Conservation (phyloP, 345 rosid genomes). For the Salix purpurea region DNA sequence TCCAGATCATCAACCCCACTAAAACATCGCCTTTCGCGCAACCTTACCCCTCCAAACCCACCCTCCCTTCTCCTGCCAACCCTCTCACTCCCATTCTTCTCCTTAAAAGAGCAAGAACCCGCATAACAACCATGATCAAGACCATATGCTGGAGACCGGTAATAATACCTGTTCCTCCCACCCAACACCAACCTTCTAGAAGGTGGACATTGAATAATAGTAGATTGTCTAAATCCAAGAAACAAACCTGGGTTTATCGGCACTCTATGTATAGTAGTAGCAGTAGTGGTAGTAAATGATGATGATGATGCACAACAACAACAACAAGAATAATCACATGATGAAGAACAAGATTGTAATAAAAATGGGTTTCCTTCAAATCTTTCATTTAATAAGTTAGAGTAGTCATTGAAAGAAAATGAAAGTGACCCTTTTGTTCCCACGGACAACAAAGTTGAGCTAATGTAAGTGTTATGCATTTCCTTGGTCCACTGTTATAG, state of each 20-base stretch:
- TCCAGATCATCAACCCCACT: slow-evolving; percentile 53
- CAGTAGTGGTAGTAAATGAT: slow-evolving; percentile 5
- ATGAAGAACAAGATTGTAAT: slow-evolving; percentile 20
- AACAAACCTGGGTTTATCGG: slow-evolving; percentile 38
- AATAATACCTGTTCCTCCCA: slow-evolving; percentile 20
- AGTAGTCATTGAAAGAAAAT: slow-evolving; percentile 48
- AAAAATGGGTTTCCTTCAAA: slow-evolving; percentile 34
- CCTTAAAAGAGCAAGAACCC: slow-evolving; percentile 35
- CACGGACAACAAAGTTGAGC: slow-evolving; percentile 44
- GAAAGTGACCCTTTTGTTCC: slow-evolving; percentile 42
- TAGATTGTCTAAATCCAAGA: slow-evolving; percentile 68
- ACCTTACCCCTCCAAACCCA: not conserved
- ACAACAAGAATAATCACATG: slow-evolving; percentile 11
- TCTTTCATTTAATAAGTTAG: slow-evolving; percentile 42
- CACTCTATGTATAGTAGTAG: slow-evolving; percentile 31
- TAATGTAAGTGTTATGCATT: slow-evolving; percentile 49
- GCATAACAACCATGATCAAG: slow-evolving; percentile 34
- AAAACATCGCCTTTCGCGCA: slow-evolving; percentile 22
- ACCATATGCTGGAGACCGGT: slow-evolving; percentile 37
- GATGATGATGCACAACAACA: slow-evolving; percentile 32
- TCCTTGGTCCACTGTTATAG: not conserved
- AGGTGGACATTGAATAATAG: slow-evolving; percentile 59
- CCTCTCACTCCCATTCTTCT: slow-evolving; percentile 29
- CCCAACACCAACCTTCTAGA: slow-evolving; percentile 48
- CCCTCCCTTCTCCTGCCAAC: slow-evolving; percentile 25